phyloP scores from a whole-genome alignment of 805 yeast species.

The Yarrowia yakushimensis region DNA sequence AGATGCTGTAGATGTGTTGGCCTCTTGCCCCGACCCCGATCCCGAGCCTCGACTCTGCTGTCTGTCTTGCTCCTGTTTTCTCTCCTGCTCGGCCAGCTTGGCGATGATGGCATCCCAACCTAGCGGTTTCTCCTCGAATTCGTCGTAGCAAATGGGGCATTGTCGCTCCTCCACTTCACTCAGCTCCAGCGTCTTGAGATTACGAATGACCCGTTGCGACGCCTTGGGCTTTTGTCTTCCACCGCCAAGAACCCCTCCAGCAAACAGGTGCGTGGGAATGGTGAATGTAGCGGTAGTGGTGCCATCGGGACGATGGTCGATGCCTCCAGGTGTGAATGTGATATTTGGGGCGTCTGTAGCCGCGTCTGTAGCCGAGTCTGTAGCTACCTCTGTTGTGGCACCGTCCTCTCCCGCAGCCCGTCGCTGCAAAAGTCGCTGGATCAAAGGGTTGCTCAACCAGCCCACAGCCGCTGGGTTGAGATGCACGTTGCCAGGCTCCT shows the following conservation, averaged over 20 bases:
- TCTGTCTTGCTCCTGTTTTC: not conserved
- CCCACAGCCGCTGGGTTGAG: not conserved
- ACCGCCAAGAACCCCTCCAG: not conserved
- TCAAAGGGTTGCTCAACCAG: not conserved
- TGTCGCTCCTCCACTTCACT: not conserved
- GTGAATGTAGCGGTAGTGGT: constrained; percentile 20
- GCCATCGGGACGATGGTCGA: not conserved
- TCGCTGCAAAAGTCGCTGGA: constrained; percentile 6
- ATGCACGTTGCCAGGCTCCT: not conserved
- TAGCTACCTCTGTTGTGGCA: not conserved
- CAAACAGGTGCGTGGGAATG: not conserved
- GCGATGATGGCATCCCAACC: constrained; percentile 15
- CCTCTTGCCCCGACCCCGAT: not conserved
- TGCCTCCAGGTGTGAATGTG: not conserved
- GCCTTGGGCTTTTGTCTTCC: constrained; percentile 6
- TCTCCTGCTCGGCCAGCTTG: not conserved
- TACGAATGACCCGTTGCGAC: not conserved
- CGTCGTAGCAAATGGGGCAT: constrained; percentile 22
- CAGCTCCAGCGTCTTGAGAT: constrained; percentile 6
- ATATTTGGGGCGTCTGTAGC: not conserved
- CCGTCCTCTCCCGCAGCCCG: not conserved
- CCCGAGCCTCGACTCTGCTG: not conserved
- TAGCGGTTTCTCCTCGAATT: constrained; percentile 1
- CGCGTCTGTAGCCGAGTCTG: not conserved
- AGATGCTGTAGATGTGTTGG: not conserved